Percentiles rank a stretch among this genome's conserved stretches.
Conservation (phyloP, 208 protist genomes). For the Acanthamoeba castellanii region DNA sequence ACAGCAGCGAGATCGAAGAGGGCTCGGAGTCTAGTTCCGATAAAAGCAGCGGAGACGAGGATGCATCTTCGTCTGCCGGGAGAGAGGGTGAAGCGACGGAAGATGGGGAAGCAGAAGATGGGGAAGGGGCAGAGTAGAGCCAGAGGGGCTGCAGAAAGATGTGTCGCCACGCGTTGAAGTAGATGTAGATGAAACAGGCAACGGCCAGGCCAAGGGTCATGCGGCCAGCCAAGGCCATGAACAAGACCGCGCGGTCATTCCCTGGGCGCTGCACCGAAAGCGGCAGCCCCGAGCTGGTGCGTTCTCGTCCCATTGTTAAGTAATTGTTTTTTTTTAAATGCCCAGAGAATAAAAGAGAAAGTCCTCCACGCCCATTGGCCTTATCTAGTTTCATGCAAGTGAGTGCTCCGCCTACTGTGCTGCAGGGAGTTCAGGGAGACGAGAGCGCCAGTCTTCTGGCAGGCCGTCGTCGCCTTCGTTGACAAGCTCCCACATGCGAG, state of each 20-base stretch:
- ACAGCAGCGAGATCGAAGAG: neutral
- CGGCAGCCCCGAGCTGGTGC: neutral
- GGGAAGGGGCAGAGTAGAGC: neutral
- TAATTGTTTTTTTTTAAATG: neutral
- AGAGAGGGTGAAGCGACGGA: neutral
- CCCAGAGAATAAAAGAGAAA: too few relatives aligned
- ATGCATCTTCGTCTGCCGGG: neutral
- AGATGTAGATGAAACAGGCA: neutral
- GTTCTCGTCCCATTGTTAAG: neutral
- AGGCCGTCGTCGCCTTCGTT: conserved; percentile 11
- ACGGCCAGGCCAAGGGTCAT: neutral
- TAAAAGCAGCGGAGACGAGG: neutral
- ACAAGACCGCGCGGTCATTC: neutral
- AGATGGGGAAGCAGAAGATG: neutral
- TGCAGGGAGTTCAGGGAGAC: neutral
- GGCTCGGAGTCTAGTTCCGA: neutral
- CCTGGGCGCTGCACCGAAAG: neutral
- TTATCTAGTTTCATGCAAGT: too few relatives aligned
- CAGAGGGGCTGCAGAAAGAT: neutral
- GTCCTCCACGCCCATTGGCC: too few relatives aligned
- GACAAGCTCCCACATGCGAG: neutral
- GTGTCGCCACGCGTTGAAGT: conserved; percentile 14
- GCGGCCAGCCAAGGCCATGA: neutral
- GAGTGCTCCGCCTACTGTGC: too few relatives aligned
- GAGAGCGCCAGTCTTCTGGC: neutral